Evolutionary conservation across 108 stramenopile species (phyloP).

Genomic region (Cyclostephanos invisitatus): DNA sequence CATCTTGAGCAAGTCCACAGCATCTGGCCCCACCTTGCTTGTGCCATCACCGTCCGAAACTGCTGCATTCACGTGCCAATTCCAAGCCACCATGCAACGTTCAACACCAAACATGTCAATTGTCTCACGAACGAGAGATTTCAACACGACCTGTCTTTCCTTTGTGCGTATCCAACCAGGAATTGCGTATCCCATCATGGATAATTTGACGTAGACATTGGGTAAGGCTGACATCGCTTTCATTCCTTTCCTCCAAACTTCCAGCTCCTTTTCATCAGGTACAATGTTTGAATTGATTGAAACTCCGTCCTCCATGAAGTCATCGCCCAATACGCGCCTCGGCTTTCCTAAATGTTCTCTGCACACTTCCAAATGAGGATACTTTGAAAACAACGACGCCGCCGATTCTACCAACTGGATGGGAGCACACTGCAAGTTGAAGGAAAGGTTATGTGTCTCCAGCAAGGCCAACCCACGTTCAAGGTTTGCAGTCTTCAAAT

Average conservation of each 20-base stretch:
- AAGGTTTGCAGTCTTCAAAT: constrained; percentile 60
- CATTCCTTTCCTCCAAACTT: constrained; percentile 74
- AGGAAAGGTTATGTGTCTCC: constrained; percentile 54
- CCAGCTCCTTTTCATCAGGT: constrained; percentile 45
- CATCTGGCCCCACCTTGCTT: constrained; percentile 62
- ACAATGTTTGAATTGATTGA: constrained; percentile 33
- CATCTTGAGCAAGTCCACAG: constrained; percentile 53
- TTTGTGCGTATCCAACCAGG: constrained; percentile 71
- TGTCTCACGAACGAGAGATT: constrained; percentile 57
- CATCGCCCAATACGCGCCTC: constrained; percentile 48
- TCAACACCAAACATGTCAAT: constrained; percentile 67
- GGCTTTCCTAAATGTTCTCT: constrained; percentile 82
- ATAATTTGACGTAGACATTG: constrained; percentile 74
- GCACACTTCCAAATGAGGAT: constrained; percentile 62
- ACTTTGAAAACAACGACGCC: constrained; percentile 47
- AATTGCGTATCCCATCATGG: constrained; percentile 77
- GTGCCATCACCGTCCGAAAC: constrained; percentile 60
- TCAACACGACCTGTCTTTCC: constrained; percentile 46
- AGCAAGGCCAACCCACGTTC: constrained; percentile 68
- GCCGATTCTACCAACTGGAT: constrained; percentile 65
- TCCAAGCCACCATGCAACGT: constrained; percentile 79
- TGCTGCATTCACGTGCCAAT: constrained; percentile 69
- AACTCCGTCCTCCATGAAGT: constrained; percentile 34
- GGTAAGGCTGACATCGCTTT: constrained; percentile 60
- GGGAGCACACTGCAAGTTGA: constrained; percentile 85